Evolutionary conservation across 179 eudicot species (phyloP).

Genomic region (Pouteria campechiana): DNA sequence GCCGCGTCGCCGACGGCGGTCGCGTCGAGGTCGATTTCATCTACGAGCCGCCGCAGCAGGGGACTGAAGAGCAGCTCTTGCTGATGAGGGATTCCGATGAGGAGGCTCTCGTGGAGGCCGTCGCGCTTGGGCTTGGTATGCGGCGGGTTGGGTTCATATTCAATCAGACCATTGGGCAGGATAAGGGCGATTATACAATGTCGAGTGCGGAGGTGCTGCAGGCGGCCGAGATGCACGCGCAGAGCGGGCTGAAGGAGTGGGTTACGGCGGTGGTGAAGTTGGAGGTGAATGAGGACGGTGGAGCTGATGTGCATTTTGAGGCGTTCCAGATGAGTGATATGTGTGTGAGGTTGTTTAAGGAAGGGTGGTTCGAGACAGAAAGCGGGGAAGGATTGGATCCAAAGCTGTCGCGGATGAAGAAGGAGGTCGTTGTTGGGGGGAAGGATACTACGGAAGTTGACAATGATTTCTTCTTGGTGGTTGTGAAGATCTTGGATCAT

Average conservation of each 20-base stretch:
- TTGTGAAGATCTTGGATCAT: slow-evolving; percentile 77
- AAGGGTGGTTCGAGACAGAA: slow-evolving; percentile 80
- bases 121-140: slow-evolving; percentile 80
- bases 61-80: slow-evolving; percentile 38
- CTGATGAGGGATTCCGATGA: slow-evolving; percentile 55
- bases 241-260: slow-evolving; percentile 89
- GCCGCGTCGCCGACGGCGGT: slow-evolving; percentile 58
- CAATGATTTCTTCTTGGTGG: slow-evolving; percentile 89
- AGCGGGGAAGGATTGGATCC: slow-evolving; percentile 45
- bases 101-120: slow-evolving; percentile 72
- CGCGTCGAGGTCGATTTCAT: slow-evolving; percentile 80
- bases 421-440: slow-evolving; percentile 85
- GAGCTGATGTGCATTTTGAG: slow-evolving; percentile 86
- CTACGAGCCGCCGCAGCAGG: slow-evolving; percentile 89
- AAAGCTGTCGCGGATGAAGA: slow-evolving; percentile 82
- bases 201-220: slow-evolving; percentile 70
- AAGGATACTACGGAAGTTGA: slow-evolving; percentile 87
- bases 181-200: slow-evolving; percentile 68
- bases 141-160: slow-evolving; percentile 79
- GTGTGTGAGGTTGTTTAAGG: slow-evolving; percentile 79
- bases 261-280: slow-evolving; percentile 86
- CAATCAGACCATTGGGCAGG: slow-evolving; percentile 70
- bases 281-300: slow-evolving; percentile 85
- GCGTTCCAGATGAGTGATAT: slow-evolving; percentile 98
- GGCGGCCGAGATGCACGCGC: slow-evolving; percentile 71